Base-by-base conservation (phyloP, 495 filamentous ascomycete genomes). In the Neurospora sublineolata region DNA sequence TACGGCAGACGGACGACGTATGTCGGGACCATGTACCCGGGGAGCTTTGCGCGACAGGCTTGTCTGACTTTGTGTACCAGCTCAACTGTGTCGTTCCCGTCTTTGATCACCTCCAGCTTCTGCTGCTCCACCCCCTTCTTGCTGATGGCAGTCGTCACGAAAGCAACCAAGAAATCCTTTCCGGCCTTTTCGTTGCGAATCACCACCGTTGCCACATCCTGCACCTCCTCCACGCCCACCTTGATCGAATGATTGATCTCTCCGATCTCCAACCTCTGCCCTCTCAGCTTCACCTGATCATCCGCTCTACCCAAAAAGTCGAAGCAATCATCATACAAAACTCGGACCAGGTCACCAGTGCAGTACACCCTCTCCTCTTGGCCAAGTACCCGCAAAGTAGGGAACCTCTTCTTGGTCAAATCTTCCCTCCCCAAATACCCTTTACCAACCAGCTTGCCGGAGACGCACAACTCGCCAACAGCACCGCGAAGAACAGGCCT, bases 401-500 rank as follows among this genome's bases (percentile, higher is more conserved):
- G 90, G 73, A 93, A 93, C 41, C 84, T 83, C 72, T 91, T 86
- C 2, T 77, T 64, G 0, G 90, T 92, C 36, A 93, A 82, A 38
- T 93, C 88, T 3, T 88, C 85, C 4, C 93, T 86, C 52, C 94
- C 94, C 44, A 95, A 83, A 75, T 97, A 97, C 0, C 94, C 94
- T 74, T 90, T 93, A 8, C 91, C 94, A 39, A 97, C 93, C 6
- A 97, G 84, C 71, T 89, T 91, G 0, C 94, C 94, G 6, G 91
- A 91, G 38, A 97, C 89, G 75, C 93, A 97, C 6, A 97, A 87
- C 77, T 97, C 94, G 27, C 94, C 94, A 39, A 94, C 84, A 9
- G 87, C 90, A 7, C 94, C 94, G n/a, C 89, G 85, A 7, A 94
- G 79, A 9, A 94, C 91, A 1, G 91, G 90, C 3, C 79, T 78